These are phyloP conservation scores for Eutypella sp. DNA, from an alignment of 2,329 filamentous ascomycete species.

Conservation along the genomic window DNA sequence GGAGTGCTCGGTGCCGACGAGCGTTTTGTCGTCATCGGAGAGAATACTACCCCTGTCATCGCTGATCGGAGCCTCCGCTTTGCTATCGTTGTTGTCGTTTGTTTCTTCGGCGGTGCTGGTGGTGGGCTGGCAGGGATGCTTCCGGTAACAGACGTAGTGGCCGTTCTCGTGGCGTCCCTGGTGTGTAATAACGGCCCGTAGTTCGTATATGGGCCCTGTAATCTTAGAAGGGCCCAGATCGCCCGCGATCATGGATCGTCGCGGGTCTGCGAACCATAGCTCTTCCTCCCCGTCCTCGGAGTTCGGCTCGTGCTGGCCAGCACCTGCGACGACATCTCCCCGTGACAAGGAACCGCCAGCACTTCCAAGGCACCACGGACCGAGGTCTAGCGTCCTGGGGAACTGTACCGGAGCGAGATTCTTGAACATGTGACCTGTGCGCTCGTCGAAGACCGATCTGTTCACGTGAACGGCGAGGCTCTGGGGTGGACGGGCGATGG, in stretches of 20 bases:
- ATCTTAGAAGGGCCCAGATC: conserved; percentile 44
- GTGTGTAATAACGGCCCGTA: conserved; percentile 83
- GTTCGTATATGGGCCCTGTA: conserved; percentile 62
- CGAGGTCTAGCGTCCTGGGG: conserved; percentile 67
- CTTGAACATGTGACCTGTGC: conserved; percentile 73
- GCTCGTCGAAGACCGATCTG: conserved; percentile 83
- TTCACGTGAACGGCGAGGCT: conserved; percentile 86
- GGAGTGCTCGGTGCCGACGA: conserved; percentile 12
- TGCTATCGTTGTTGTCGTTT: conserved; percentile 1
- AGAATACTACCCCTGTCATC: conserved; percentile 11
- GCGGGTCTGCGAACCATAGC: conserved; percentile 66
- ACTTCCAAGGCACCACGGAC: conserved; percentile 78
- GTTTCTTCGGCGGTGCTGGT: too few species aligned
- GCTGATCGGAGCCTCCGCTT: conserved; percentile 1
- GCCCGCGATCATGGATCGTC: conserved; percentile 67
- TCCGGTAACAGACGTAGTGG: conserved; percentile 89
- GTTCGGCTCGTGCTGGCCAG: conserved; percentile 21
- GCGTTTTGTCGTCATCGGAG: conserved; percentile 15
- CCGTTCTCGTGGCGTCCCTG: conserved; percentile 90
- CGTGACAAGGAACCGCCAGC: conserved; percentile 21
- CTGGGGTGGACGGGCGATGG: conserved; percentile 75
- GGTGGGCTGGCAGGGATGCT: conserved; percentile 44
- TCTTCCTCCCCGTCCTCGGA: conserved; percentile 43
- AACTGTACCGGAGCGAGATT: conserved; percentile 78
- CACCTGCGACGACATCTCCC: conserved; percentile 10